A percentile compares a stretch with the other conserved stretches of the same genome.
These are phyloP conservation scores for Excoecaria cochinchinensis DNA, from an alignment of 345 rosid genomes.

Conservation along the genomic window DNA sequence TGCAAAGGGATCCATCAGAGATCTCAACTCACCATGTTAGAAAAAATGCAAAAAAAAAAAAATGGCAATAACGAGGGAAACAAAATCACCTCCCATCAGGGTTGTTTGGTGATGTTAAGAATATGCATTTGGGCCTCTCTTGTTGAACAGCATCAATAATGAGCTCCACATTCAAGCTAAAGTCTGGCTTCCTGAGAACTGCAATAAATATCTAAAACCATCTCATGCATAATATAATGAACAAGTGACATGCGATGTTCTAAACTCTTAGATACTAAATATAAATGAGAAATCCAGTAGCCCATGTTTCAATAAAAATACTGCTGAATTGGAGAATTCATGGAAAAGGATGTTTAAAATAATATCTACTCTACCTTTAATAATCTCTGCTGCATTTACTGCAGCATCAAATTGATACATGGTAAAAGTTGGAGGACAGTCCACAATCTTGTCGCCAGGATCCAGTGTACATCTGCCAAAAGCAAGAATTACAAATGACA, in stretches of 20 bases:
- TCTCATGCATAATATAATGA: too few relatives aligned
- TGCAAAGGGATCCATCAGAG: not conserved
- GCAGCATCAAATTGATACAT: slow-evolving; percentile 99
- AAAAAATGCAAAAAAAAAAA: not conserved
- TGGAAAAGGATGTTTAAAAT: not conserved
- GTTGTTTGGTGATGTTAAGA: slow-evolving; percentile 92
- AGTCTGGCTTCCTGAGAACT: slow-evolving; percentile 85
- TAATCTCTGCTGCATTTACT: slow-evolving; percentile 75
- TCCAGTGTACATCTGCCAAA: slow-evolving; percentile 76
- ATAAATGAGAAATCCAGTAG: not conserved
- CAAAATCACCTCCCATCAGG: slow-evolving; percentile 85
- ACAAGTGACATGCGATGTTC: too few relatives aligned
- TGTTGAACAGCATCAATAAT: slow-evolving; percentile 58
- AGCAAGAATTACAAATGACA: not conserved
- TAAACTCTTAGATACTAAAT: not conserved
- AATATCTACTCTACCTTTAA: slow-evolving; percentile 53
- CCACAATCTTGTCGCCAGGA: slow-evolving; percentile 92
- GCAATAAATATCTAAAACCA: not conserved
- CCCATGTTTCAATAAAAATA: not conserved
- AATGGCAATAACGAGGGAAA: not conserved
- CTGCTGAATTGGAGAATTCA: not conserved
- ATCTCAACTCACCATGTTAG: not conserved
- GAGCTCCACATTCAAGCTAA: slow-evolving; percentile 77
- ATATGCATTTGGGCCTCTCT: slow-evolving; percentile 92
- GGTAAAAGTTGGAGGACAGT: slow-evolving; percentile 97